These are phyloP conservation scores for Oryza glaberrima DNA, from an alignment of 176 grass and related monocot genomes.

Conservation along the genomic window DNA sequence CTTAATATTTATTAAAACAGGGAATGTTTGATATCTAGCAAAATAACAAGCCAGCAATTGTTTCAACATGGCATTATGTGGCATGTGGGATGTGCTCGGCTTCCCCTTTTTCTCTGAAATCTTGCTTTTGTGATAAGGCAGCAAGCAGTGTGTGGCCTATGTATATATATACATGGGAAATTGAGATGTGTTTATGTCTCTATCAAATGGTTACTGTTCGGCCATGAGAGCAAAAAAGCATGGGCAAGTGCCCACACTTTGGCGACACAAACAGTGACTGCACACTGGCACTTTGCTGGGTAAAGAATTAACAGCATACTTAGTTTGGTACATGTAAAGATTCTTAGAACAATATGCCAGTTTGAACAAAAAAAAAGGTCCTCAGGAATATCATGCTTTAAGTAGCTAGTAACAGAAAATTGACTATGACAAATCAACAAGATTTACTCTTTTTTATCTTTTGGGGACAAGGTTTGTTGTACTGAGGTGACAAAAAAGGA, in stretches of 20 bases:
- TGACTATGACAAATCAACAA: conserved; percentile 6
- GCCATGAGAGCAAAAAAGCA: conserved; percentile 1
- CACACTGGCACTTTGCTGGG: conserved; percentile 37
- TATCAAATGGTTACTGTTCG: conserved; percentile 34
- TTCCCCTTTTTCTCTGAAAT: background rate
- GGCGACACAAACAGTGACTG: conserved; percentile 35
- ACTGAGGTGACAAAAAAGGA: background rate
- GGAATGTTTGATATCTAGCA: background rate
- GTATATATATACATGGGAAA: background rate
- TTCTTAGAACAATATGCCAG: background rate
- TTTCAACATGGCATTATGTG: background rate
- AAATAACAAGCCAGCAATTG: background rate
- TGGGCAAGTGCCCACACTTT: conserved; percentile 34
- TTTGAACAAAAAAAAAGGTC: background rate
- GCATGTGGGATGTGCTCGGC: background rate
- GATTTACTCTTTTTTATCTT: background rate
- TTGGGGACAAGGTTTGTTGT: background rate
- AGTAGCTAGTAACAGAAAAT: background rate
- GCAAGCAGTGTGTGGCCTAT: too few relatives aligned
- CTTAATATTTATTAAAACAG: background rate
- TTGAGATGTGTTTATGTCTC: background rate
- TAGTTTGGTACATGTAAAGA: conserved; percentile 28
- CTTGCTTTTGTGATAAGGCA: background rate
- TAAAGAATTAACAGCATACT: conserved; percentile 18
- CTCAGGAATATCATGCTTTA: conserved; percentile 6